A percentile compares a stretch with the other conserved stretches of the same genome.
These are phyloP conservation scores for Pichia norvegensis DNA, from an alignment of 1,139 yeast species.

Conservation along the genomic window DNA sequence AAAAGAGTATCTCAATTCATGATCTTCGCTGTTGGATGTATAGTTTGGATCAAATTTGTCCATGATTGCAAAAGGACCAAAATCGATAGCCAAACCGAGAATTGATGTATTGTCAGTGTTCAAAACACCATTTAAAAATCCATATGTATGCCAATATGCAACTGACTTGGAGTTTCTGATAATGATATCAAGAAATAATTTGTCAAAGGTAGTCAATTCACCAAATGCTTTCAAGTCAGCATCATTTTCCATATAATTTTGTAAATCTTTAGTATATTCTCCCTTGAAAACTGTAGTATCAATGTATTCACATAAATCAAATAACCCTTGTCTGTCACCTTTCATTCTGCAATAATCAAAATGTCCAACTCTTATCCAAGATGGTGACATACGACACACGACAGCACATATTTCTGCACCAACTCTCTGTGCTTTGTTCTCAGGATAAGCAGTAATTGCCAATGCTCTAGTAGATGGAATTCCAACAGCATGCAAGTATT, in stretches of 20 bases:
- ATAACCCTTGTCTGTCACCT: slow-evolving; percentile 57
- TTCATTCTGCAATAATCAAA: slow-evolving; percentile 78
- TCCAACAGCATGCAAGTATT: slow-evolving; percentile 70
- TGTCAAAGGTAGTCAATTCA: slow-evolving; percentile 57
- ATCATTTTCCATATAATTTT: slow-evolving; percentile 12
- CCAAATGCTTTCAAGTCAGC: slow-evolving; percentile 9
- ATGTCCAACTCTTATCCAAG: slow-evolving; percentile 86
- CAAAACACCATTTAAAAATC: slow-evolving; percentile 87
- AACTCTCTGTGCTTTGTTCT: slow-evolving; percentile 67
- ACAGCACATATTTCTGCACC: slow-evolving; percentile 77
- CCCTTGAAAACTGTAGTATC: slow-evolving; percentile 54
- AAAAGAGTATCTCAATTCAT: slow-evolving; percentile 62
- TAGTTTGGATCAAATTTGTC: slow-evolving; percentile 75
- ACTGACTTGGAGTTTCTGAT: slow-evolving; percentile 67
- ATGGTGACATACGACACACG: slow-evolving; percentile 74
- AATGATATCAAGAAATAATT: slow-evolving; percentile 63
- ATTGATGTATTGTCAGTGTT: slow-evolving; percentile 92
- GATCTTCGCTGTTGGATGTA: slow-evolving; percentile 90
- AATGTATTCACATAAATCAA: slow-evolving; percentile 63
- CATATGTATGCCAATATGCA: slow-evolving; percentile 86
- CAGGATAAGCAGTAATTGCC: slow-evolving; percentile 62
- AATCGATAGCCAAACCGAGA: slow-evolving; percentile 80
- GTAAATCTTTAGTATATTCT: slow-evolving; percentile 29
- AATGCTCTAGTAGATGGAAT: slow-evolving; percentile 84
- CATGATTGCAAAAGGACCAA: slow-evolving; percentile 84